Percentiles rank a stretch among this genome's conserved stretches.
These are phyloP conservation scores for Aureobasidium lini DNA, from an alignment of 2,329 filamentous ascomycete species.

Conservation along the genomic window DNA sequence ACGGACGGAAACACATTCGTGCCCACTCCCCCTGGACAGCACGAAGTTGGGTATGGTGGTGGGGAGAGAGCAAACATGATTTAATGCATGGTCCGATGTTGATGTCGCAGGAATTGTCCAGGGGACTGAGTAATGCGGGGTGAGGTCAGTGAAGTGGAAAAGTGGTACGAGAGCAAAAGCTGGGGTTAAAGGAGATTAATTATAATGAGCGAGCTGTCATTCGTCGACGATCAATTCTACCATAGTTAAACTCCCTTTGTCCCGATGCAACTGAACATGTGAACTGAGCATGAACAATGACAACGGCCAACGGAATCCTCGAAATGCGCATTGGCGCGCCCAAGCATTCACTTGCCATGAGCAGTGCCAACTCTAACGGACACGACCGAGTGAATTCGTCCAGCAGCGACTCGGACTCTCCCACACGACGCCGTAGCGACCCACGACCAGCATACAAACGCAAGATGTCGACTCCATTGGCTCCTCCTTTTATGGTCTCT, in stretches of 20 bases:
- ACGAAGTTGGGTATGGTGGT: not conserved
- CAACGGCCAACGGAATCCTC: not conserved
- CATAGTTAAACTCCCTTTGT: not conserved
- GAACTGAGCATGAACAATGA: not conserved
- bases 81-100: not conserved
- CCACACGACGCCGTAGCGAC: not conserved
- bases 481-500: slow-evolving; percentile 79
- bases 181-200: not conserved
- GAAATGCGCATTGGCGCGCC: slow-evolving; percentile 4
- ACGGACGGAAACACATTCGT: not conserved
- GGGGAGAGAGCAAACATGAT: not conserved
- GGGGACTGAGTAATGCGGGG: not conserved
- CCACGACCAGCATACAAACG: not conserved
- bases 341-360: not conserved
- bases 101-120: not conserved
- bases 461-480: slow-evolving; percentile 14
- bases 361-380: not conserved
- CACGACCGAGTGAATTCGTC: not conserved
- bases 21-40: not conserved
- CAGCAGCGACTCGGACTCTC: not conserved
- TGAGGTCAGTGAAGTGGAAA: not conserved
- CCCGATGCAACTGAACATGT: not conserved
- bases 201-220: slow-evolving; percentile 3
- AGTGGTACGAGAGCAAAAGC: not conserved
- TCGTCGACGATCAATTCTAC: not conserved